Evolutionary conservation across 306 rosid genomes (phyloP).

Genomic region (Prunus padus): DNA sequence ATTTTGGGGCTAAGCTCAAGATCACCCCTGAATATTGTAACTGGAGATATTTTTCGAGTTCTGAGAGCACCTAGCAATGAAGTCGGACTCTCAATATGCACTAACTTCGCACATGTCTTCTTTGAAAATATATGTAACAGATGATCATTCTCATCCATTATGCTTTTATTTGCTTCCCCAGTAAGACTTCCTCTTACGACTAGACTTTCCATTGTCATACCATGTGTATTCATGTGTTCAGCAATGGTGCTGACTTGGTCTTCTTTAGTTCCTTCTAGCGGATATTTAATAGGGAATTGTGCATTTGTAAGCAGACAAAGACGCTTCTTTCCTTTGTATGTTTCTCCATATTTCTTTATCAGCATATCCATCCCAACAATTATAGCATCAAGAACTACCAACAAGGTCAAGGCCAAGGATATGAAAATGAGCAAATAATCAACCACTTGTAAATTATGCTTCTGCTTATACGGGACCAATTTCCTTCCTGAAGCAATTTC

Average conservation of each 20-base stretch:
- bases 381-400: constrained; percentile 85
- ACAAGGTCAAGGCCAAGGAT: constrained; percentile 60
- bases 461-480: background rate
- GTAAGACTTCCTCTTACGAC: constrained; percentile 57
- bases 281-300: constrained; percentile 56
- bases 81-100: too few species aligned
- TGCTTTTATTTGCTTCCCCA: too few species aligned
- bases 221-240: constrained; percentile 61
- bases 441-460: constrained; percentile 1
- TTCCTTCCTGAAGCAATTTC: constrained; percentile 21
- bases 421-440: constrained; percentile 3
- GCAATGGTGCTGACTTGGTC: constrained; percentile 78
- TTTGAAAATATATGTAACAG: too few species aligned
- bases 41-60: constrained; percentile 62
- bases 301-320: constrained; percentile 84
- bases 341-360: constrained; percentile 72
- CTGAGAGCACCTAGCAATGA: too few species aligned
- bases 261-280: constrained; percentile 76
- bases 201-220: constrained; percentile 82
- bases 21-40: constrained; percentile 78
- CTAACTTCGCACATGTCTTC: too few species aligned
- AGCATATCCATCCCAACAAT: constrained; percentile 88
- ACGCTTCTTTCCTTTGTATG: constrained; percentile 76
- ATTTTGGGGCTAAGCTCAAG: constrained; percentile 66
- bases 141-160: too few species aligned